phyloP scores from a whole-genome alignment of 306 rosid genomes.

The Castanospermum australe region DNA sequence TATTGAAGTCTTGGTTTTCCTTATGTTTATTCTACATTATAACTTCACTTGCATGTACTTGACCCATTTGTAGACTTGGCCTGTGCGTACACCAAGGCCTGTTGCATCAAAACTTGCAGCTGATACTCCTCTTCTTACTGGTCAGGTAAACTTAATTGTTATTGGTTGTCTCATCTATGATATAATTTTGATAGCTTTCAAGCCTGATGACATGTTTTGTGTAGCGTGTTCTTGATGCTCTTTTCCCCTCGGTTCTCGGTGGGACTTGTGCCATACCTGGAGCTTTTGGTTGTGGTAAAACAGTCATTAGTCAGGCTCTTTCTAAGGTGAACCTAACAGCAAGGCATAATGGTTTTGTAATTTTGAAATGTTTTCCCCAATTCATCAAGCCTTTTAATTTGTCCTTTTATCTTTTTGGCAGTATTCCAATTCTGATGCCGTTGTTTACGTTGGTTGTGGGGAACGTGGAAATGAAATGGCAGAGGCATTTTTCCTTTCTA shows the following conservation, averaged over 20 bases:
- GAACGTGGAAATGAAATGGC: slow-evolving; percentile 99
- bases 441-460: slow-evolving; percentile 97
- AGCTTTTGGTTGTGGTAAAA: slow-evolving; percentile 99
- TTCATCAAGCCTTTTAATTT: slow-evolving; percentile 15
- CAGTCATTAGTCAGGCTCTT: slow-evolving; percentile 99
- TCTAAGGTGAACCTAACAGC: slow-evolving; percentile 64
- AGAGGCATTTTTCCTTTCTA: slow-evolving; percentile 48
- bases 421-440: slow-evolving; percentile 97
- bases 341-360: neutral
- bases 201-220: slow-evolving; percentile 41
- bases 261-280: slow-evolving; percentile 99
- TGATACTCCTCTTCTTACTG: slow-evolving; percentile 98
- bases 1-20: slow-evolving; percentile 20
- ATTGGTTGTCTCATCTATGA: neutral
- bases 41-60: slow-evolving; percentile 15
- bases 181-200: neutral
- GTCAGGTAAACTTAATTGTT: slow-evolving; percentile 64
- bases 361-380: neutral
- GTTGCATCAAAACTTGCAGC: slow-evolving; percentile 99
- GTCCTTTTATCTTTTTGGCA: slow-evolving; percentile 37
- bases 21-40: neutral
- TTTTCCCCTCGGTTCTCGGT: slow-evolving; percentile 99
- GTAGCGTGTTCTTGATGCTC: slow-evolving; percentile 99
- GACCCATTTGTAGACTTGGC: slow-evolving; percentile 77
- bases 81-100: slow-evolving; percentile 97